Base-by-base conservation (phyloP, 192 early-diverging fungal species). In the Entomortierella chlamydospora region DNA sequence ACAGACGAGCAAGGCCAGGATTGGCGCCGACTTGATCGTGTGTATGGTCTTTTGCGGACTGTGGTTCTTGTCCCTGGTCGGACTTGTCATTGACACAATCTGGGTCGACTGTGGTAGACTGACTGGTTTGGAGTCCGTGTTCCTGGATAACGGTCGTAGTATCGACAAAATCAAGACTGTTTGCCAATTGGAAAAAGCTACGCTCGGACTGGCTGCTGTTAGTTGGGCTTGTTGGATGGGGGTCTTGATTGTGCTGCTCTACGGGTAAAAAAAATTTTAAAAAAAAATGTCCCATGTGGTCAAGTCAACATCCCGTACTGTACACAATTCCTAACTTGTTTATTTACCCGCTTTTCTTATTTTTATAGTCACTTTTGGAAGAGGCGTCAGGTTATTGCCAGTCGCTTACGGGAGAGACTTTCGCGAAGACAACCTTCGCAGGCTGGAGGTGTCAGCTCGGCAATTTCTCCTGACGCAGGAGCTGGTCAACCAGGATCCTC, bases 151-250 rank as follows among this genome's bases (percentile, higher is more conserved):
- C 18, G 23, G 28, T 28, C 52, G 34, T 18, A 61, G 22, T 22
- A 7, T 50, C 7, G 22, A 26, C 18, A 55, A 43, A 25, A 70
- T 79, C 42, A 34, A 53, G 47, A 70, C 49, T 0, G 57, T 79
- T 20, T 79, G 76, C 55, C 61, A 33, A 11, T 57, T 79, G 5
- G 76, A 79, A 29, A 79, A 64, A 57, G 76, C 76, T 0, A 79
- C 76, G 0, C 25, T 79, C 25, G 76, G 76, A 12, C 57, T 79
- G 6, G 61, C 76, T 15, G 76, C 55, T 15, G 25, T 70, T 22
- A 60, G 76, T 29, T 79, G 76, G 76, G 57, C 62, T 20, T 79
- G 76, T 42, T 79, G 76, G 76, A 70, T 79, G 76, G 76, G 76
- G 6, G 76, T 79, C 26, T 26, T 79, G 8, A 37, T 79, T 17